Evolutionary conservation across 164 flowering plant genomes (phyloP).

Genomic region (Vitis cinerea): DNA sequence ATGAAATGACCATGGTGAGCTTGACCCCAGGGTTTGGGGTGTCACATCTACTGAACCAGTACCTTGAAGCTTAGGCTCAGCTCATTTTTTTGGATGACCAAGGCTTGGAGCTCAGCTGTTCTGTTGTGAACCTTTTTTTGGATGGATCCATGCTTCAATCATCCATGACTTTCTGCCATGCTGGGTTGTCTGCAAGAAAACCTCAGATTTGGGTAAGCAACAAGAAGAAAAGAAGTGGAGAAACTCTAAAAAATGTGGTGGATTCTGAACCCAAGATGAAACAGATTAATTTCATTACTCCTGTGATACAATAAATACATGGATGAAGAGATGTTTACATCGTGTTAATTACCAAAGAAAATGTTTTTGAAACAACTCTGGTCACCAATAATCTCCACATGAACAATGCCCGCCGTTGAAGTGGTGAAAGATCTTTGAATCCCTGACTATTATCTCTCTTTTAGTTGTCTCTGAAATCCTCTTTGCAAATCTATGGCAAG

Average conservation of each 20-base stretch:
- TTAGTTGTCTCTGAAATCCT: constrained; percentile 40
- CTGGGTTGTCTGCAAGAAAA: no score
- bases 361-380: not conserved
- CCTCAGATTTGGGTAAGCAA: no score
- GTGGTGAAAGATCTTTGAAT: constrained; percentile 59
- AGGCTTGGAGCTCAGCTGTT: no score
- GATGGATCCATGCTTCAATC: no score
- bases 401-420: constrained; percentile 61
- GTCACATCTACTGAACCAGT: no score
- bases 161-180: no score
- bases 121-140: no score
- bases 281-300: not conserved
- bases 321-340: not conserved
- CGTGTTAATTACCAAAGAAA: not conserved
- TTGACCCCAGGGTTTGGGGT: no score
- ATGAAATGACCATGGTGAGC: no score
- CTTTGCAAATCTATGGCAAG: constrained; percentile 54
- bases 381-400: constrained; percentile 71
- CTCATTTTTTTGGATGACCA: no score
- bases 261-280: constrained; percentile 1
- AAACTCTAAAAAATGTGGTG: not conserved
- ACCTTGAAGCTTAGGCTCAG: no score
- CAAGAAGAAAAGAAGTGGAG: no score
- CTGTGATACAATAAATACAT: not conserved
- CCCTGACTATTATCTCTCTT: constrained; percentile 65